Percentiles rank a stretch among this genome's conserved stretches.
These are phyloP conservation scores for Kuraishia capsulata DNA, from an alignment of 805 yeast species.

Conservation along the genomic window DNA sequence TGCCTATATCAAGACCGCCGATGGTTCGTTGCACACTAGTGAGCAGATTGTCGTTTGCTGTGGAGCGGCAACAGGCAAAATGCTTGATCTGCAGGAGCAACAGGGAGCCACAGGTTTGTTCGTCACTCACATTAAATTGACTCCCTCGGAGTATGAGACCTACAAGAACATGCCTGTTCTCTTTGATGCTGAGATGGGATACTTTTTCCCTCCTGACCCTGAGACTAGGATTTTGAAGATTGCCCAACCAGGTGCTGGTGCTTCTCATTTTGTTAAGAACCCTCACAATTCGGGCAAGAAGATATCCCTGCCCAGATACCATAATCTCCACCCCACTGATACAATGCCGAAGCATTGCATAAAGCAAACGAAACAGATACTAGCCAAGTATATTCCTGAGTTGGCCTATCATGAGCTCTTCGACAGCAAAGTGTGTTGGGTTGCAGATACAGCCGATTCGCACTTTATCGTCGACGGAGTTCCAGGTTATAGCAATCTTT, in stretches of 20 bases:
- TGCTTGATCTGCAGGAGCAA: slow-evolving; percentile 21
- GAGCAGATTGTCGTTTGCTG: slow-evolving; percentile 25
- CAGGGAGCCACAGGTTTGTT: slow-evolving; percentile 31
- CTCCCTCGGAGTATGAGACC: slow-evolving; percentile 23
- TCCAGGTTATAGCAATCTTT: slow-evolving; percentile 22
- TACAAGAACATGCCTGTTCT: slow-evolving; percentile 32
- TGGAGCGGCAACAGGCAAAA: slow-evolving; percentile 30
- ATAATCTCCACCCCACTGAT: slow-evolving; percentile 20
- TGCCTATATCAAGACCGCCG: slow-evolving; percentile 14
- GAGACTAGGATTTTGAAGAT: slow-evolving; percentile 27
- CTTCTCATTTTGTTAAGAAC: slow-evolving; percentile 11
- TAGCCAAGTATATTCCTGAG: slow-evolving; percentile 29
- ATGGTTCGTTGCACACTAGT: slow-evolving; percentile 21
- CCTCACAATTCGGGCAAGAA: slow-evolving; percentile 10
- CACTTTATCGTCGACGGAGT: slow-evolving; percentile 30
- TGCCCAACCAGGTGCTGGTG: slow-evolving; percentile 27
- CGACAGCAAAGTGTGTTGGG: slow-evolving; percentile 27
- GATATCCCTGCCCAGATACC: slow-evolving; percentile 28
- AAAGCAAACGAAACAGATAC: slow-evolving; percentile 19
- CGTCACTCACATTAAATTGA: slow-evolving; percentile 28
- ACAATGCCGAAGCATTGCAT: slow-evolving; percentile 27
- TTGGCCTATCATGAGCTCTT: slow-evolving; percentile 25
- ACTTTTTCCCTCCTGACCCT: slow-evolving; percentile 41
- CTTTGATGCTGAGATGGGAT: slow-evolving; percentile 35
- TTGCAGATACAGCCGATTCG: slow-evolving; percentile 30